These are phyloP conservation scores for Leucocoprinus birnbaumii DNA, from an alignment of 768 basidiomycete genomes.

Conservation along the genomic window DNA sequence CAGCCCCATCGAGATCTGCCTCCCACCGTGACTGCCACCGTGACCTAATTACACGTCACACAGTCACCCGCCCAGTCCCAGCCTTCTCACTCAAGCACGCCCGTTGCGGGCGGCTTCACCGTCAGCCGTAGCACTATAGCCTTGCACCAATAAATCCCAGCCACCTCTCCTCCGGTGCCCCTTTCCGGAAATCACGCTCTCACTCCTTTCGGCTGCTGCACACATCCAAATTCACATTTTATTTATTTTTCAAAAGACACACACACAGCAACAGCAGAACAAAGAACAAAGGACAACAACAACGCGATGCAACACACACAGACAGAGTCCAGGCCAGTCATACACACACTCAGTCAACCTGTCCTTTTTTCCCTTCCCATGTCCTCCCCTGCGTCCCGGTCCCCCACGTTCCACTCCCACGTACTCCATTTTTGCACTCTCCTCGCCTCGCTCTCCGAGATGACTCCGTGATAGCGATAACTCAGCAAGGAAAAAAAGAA, in stretches of 20 bases:
- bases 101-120: constrained; percentile 10
- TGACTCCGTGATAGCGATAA: constrained; percentile 11
- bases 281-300: constrained; percentile 5
- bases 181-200: constrained; percentile 5
- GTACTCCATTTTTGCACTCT: constrained; percentile 13
- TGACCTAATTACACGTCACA: constrained; percentile 1
- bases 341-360: too few relatives aligned
- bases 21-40: constrained; percentile 7
- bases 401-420: constrained; percentile 13
- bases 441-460: constrained; percentile 12
- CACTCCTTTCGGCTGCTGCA: constrained; percentile 1
- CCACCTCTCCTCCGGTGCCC: constrained; percentile 17
- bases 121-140: constrained; percentile 16
- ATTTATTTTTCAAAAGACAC: neutral
- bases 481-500: neutral
- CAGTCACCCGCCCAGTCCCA: too few relatives aligned
- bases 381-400: constrained; percentile 10
- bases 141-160: constrained; percentile 15
- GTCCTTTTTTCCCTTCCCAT: constrained; percentile 6
- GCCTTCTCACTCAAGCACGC: constrained; percentile 1
- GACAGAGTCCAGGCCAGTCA: too few relatives aligned
- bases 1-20: constrained; percentile 24
- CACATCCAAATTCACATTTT: neutral
- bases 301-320: constrained; percentile 3
- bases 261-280: neutral